Conservation (phyloP, 345 rosid genomes). For the Conringia planisiliqua region DNA sequence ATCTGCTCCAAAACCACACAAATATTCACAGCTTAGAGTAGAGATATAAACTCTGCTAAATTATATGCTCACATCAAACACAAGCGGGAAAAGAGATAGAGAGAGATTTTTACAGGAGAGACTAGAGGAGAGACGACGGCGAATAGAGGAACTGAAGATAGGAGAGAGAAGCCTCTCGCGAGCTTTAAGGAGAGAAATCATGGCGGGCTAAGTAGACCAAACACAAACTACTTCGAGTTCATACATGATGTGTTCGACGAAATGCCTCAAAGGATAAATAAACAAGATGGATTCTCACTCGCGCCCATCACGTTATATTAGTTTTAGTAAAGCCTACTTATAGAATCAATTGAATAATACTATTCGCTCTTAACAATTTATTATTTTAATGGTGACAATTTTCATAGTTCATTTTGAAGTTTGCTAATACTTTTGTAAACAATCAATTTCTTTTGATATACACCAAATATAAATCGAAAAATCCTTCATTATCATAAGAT, state of each 20-base stretch:
- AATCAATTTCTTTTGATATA: not conserved
- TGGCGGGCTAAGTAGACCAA: constrained; percentile 26
- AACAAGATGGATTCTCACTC: not conserved
- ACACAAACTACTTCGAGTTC: not conserved
- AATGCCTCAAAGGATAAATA: constrained; percentile 5
- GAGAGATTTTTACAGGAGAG: constrained; percentile 33
- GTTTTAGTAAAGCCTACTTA: no score
- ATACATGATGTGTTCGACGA: constrained; percentile 26
- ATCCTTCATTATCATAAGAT: not conserved
- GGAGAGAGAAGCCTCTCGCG: constrained; percentile 32
- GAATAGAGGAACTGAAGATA: constrained; percentile 25
- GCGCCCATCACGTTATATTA: not conserved
- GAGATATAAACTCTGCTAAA: not conserved
- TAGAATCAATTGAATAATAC: no score
- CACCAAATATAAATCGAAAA: not conserved
- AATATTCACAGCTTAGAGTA: not conserved
- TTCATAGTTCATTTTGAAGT: not conserved
- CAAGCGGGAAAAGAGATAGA: not conserved
- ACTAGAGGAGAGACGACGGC: constrained; percentile 41
- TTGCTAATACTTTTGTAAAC: not conserved
- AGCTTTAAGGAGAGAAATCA: constrained; percentile 50
- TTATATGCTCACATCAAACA: not conserved
- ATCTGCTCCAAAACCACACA: constrained; percentile 34
- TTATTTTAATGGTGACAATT: no score
- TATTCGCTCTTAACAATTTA: no score